Evolutionary conservation across 31 red algal species (phyloP).

Genomic region (Odonthalia washingtoniensis): DNA sequence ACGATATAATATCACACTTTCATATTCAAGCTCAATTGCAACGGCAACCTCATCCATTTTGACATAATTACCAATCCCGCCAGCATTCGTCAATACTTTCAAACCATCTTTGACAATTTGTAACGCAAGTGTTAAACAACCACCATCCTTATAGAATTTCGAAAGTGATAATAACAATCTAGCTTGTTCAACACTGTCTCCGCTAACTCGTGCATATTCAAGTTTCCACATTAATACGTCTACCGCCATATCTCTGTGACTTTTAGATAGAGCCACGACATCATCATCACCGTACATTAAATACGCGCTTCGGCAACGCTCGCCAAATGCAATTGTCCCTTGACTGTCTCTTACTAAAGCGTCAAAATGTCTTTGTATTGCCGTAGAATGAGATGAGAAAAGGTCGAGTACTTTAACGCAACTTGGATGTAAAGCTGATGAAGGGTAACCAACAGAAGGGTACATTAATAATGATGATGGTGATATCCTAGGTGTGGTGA

Average conservation of each 20-base stretch:
- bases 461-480: slow-evolving; percentile 55
- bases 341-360: slow-evolving; percentile 54
- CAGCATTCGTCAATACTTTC: slow-evolving; percentile 22
- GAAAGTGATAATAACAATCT: slow-evolving; percentile 34
- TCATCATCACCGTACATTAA: slow-evolving; percentile 44
- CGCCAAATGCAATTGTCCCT: slow-evolving; percentile 55
- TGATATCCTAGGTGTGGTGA: slow-evolving; percentile 48
- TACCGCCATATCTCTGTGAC: slow-evolving; percentile 33
- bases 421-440: slow-evolving; percentile 50
- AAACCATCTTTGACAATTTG: slow-evolving; percentile 43
- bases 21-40: slow-evolving; percentile 57
- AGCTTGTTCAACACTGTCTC: slow-evolving; percentile 43
- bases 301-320: slow-evolving; percentile 43
- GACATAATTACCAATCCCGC: not conserved
- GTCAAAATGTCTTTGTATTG: slow-evolving; percentile 60
- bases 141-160: slow-evolving; percentile 46
- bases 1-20: slow-evolving; percentile 43
- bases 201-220: slow-evolving; percentile 43
- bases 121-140: slow-evolving; percentile 40
- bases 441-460: slow-evolving; percentile 52
- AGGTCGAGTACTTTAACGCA: slow-evolving; percentile 51
- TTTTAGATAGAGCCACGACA: slow-evolving; percentile 23
- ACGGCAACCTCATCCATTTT: slow-evolving; percentile 33
- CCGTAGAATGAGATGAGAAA: slow-evolving; percentile 32
- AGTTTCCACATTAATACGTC: slow-evolving; percentile 68